phyloP scores from a whole-genome alignment of 169 alveolate species.

The Cardiosporidium cionae region DNA sequence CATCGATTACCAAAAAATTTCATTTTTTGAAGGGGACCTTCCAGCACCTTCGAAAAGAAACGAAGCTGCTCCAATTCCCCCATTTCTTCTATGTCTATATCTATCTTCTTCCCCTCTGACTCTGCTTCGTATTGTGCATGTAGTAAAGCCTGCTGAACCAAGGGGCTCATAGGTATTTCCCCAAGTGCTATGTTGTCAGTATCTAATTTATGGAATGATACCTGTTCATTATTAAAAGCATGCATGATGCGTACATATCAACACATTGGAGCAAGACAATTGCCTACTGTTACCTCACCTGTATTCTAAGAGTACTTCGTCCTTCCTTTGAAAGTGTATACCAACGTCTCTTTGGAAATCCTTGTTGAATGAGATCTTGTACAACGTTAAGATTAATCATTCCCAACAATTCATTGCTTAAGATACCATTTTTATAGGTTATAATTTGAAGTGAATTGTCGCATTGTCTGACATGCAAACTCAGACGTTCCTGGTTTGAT shows the following conservation, averaged over 20 bases:
- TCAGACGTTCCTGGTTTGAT: slow-evolving; percentile 14
- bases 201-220: slow-evolving; percentile 29
- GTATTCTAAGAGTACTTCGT: neutral
- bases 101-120: slow-evolving; percentile 9
- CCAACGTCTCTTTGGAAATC: slow-evolving; percentile 15
- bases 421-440: slow-evolving; percentile 2
- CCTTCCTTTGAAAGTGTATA: slow-evolving; percentile 3
- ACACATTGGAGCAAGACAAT: too few relatives aligned
- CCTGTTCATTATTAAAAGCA: neutral
- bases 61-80: slow-evolving; percentile 12
- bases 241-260: too few relatives aligned
- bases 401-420: slow-evolving; percentile 2
- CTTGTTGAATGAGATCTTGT: slow-evolving; percentile 3
- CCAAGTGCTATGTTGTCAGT: slow-evolving; percentile 17
- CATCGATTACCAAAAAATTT: slow-evolving; percentile 12
- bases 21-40: slow-evolving; percentile 29
- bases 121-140: slow-evolving; percentile 34
- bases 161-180: slow-evolving; percentile 23
- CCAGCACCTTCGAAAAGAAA: slow-evolving; percentile 15
- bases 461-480: slow-evolving; percentile 16
- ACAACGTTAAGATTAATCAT: neutral
- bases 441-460: neutral
- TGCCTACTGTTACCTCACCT: neutral
- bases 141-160: slow-evolving; percentile 28
- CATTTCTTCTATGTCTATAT: slow-evolving; percentile 12